These are phyloP conservation scores for Pleurotus cornucopiae DNA, from an alignment of 768 basidiomycete genomes.

Conservation along the genomic window DNA sequence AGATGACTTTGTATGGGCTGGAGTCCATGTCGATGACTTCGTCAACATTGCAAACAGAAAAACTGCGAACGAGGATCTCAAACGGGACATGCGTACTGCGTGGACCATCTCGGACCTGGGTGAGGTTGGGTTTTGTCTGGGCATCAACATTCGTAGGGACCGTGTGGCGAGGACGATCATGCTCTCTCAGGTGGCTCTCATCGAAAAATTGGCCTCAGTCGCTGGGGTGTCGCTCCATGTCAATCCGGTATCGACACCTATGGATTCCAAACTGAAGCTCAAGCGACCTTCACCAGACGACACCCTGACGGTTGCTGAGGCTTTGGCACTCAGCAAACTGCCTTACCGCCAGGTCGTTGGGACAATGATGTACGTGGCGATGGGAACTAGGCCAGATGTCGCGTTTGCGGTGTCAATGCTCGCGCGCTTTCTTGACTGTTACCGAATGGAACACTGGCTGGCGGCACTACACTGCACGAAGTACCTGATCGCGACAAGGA, in stretches of 20 bases:
- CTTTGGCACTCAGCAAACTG: background rate
- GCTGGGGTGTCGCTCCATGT: too few relatives aligned
- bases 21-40: background rate
- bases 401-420: conserved; percentile 19
- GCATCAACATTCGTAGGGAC: too few relatives aligned
- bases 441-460: background rate
- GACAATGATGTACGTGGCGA: conserved; percentile 14
- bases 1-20: background rate
- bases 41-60: too few relatives aligned
- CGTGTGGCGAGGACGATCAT: too few relatives aligned
- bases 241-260: background rate
- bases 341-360: conserved; percentile 13
- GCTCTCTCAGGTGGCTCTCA: too few relatives aligned
- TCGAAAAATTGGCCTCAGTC: too few relatives aligned
- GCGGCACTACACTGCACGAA: too few relatives aligned
- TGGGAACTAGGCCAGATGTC: conserved; percentile 22
- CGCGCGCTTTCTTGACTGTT: conserved; percentile 24
- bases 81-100: too few relatives aligned
- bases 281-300: background rate
- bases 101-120: too few relatives aligned
- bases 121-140: too few relatives aligned
- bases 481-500: too few relatives aligned
- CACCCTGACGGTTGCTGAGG: background rate
- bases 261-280: background rate
- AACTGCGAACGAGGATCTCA: too few relatives aligned